These are phyloP conservation scores for Penicillium rolfsii DNA, from an alignment of 2,329 filamentous ascomycete genomes.

Conservation along the genomic window DNA sequence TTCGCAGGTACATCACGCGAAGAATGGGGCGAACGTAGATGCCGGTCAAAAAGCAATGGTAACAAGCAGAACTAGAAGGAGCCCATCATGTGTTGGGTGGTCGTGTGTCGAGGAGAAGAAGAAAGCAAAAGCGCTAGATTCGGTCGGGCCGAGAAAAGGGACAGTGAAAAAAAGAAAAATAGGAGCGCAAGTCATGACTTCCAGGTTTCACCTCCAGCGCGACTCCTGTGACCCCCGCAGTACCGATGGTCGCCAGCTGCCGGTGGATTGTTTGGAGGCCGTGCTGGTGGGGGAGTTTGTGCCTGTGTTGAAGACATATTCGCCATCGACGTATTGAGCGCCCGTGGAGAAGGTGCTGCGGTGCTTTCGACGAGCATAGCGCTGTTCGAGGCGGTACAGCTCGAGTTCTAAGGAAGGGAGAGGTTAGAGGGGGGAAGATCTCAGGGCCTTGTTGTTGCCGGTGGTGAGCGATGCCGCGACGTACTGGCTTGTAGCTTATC, in stretches of 20 bases:
- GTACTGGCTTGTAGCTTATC: conserved; percentile 56
- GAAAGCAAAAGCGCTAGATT: conserved; percentile 8
- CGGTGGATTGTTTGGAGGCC: conserved; percentile 46
- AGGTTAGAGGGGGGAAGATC: neutral
- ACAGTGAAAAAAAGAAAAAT: conserved; percentile 5
- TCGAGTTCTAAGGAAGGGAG: conserved; percentile 60
- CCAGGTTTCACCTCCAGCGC: conserved; percentile 32
- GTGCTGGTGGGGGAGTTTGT: conserved; percentile 42
- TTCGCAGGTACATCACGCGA: conserved; percentile 31
- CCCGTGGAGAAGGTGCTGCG: conserved; percentile 88
- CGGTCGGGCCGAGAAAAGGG: conserved; percentile 15
- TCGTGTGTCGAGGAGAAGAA: neutral
- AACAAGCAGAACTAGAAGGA: conserved; percentile 7
- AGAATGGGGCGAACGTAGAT: conserved; percentile 10
- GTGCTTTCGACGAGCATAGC: conserved; percentile 88
- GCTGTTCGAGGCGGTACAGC: conserved; percentile 91
- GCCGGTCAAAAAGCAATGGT: conserved; percentile 11
- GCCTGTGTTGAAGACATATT: conserved; percentile 74
- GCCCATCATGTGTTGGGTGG: neutral
- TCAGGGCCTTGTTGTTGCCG: conserved; percentile 61
- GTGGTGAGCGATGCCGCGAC: conserved; percentile 40
- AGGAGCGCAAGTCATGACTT: neutral
- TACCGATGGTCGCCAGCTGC: conserved; percentile 39
- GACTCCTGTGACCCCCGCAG: conserved; percentile 35
- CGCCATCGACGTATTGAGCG: conserved; percentile 90